Evolutionary conservation across 1,284 basidiomycete genomes (phyloP).

Genomic region (Acaromyces ingoldii): DNA sequence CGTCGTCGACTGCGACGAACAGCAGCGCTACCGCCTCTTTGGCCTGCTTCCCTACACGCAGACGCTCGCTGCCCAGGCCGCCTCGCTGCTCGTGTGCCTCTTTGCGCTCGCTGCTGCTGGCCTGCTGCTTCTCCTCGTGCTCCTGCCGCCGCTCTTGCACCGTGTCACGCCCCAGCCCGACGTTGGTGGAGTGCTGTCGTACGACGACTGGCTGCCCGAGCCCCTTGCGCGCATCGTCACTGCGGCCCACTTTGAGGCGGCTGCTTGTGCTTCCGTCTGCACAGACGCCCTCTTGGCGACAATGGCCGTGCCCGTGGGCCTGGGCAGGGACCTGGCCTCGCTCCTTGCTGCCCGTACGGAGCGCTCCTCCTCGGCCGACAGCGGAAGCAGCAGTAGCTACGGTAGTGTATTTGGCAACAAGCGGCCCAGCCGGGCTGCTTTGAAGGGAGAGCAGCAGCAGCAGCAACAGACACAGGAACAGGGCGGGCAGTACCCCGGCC

Average conservation of each 20-base stretch:
- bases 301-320: no score
- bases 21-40: conserved; percentile 3
- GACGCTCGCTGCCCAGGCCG: not conserved
- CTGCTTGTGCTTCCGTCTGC: no score
- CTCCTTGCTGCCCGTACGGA: not conserved
- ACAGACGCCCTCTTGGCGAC: no score
- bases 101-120: not conserved
- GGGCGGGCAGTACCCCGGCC: conserved; percentile 23
- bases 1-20: not conserved
- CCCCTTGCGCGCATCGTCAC: not conserved
- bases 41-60: not conserved
- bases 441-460: no score
- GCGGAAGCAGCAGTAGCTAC: not conserved
- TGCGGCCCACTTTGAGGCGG: no score
- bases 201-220: conserved; percentile 2
- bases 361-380: not conserved
- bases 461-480: no score
- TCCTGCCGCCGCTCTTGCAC: not conserved
- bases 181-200: not conserved
- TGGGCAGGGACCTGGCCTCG: no score
- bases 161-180: not conserved
- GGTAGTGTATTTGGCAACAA: not conserved
- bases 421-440: conserved; percentile 1
- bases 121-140: not conserved
- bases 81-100: not conserved